Evolutionary conservation across 495 filamentous ascomycete species (phyloP).

Genomic region (Podospora fimiseda): DNA sequence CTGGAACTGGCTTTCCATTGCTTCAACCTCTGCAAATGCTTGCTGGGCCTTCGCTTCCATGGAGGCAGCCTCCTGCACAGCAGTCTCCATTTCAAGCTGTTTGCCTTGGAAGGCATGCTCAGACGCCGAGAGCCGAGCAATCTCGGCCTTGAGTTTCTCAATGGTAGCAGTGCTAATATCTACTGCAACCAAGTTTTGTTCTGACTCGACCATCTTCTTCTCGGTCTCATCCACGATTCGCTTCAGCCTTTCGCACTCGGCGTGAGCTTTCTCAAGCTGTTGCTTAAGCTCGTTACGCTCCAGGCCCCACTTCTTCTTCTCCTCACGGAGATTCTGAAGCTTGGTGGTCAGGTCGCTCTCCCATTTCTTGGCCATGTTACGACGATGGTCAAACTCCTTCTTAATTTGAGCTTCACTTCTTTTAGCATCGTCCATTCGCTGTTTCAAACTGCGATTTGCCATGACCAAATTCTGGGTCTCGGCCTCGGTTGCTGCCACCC

Average conservation of each 20-base stretch:
- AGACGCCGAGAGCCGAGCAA: slow-evolving; percentile 49
- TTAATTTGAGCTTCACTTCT: slow-evolving; percentile 54
- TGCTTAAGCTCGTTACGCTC: slow-evolving; percentile 47
- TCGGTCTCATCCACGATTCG: slow-evolving; percentile 55
- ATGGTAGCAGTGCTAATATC: slow-evolving; percentile 55
- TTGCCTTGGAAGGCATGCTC: slow-evolving; percentile 53
- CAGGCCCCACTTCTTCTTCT: slow-evolving; percentile 57
- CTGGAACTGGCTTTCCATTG: slow-evolving; percentile 47
- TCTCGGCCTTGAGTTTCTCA: slow-evolving; percentile 49
- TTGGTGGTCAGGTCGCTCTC: slow-evolving; percentile 58
- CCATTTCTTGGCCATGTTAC: slow-evolving; percentile 62
- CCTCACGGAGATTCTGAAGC: slow-evolving; percentile 54
- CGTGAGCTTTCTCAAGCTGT: slow-evolving; percentile 45
- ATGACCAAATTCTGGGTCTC: slow-evolving; percentile 71
- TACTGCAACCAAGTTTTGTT: slow-evolving; percentile 53
- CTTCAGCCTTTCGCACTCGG: slow-evolving; percentile 51
- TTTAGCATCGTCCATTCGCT: slow-evolving; percentile 62
- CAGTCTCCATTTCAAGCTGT: slow-evolving; percentile 46
- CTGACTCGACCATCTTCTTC: slow-evolving; percentile 49
- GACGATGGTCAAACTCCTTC: slow-evolving; percentile 57
- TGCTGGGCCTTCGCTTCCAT: slow-evolving; percentile 46
- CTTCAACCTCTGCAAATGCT: slow-evolving; percentile 44
- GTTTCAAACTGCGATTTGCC: slow-evolving; percentile 61
- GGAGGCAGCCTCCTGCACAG: slow-evolving; percentile 45
- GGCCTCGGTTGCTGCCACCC: slow-evolving; percentile 62